phyloP scores from a whole-genome alignment of 148 eudicot species.

The Spergularia bocconei region DNA sequence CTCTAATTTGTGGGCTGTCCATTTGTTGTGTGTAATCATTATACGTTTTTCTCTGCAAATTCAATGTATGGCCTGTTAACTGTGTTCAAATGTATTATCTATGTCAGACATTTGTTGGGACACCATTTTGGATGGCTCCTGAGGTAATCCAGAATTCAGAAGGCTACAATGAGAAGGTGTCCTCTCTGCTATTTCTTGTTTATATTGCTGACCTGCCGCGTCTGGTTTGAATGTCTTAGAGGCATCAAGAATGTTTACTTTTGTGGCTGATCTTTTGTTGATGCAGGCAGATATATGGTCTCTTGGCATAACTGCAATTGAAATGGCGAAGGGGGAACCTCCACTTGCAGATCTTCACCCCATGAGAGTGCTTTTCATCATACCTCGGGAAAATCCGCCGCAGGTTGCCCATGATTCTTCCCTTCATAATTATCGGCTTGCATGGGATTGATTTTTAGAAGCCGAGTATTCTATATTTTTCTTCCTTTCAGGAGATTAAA shows the following conservation, averaged over 20 bases:
- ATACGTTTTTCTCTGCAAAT: not conserved
- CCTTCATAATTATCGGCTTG: constrained; percentile 8
- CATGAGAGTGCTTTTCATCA: constrained; percentile 97
- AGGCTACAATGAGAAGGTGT: constrained; percentile 95
- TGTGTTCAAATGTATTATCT: constrained; percentile 30
- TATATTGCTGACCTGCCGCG: not conserved
- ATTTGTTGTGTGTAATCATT: not conserved
- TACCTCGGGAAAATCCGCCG: constrained; percentile 97
- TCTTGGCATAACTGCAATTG: constrained; percentile 90
- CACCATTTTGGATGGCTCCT: constrained; percentile 99
- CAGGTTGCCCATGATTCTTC: constrained; percentile 50
- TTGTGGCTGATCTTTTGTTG: constrained; percentile 17
- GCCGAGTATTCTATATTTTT: constrained; percentile 6
- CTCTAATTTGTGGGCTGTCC: not conserved
- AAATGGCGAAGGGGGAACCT: constrained; percentile 98
- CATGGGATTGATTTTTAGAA: not conserved
- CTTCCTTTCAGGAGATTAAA: not conserved
- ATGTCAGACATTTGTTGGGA: constrained; percentile 91
- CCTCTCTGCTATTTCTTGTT: not conserved
- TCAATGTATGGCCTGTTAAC: constrained; percentile 13
- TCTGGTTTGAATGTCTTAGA: not conserved
- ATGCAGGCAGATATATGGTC: constrained; percentile 99
- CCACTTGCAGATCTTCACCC: constrained; percentile 97
- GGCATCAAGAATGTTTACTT: not conserved
- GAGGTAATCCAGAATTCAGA: constrained; percentile 97